These are phyloP conservation scores for Cladorrhinum samala DNA, from an alignment of 495 filamentous ascomycete genomes.

Conservation along the genomic window DNA sequence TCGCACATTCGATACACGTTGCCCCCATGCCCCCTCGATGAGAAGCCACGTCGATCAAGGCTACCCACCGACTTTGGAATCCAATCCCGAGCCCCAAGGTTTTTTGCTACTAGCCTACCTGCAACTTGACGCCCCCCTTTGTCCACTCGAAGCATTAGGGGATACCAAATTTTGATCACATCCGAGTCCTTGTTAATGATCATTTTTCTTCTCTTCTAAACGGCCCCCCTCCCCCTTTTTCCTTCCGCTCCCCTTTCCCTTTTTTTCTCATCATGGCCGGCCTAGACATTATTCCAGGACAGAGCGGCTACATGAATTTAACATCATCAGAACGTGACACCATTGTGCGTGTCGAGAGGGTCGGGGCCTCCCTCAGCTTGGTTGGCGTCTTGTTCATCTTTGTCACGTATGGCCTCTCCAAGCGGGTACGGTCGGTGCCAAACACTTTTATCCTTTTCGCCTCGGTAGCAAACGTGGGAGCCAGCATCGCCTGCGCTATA, in stretches of 20 bases:
- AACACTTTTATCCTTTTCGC: slow-evolving; percentile 81
- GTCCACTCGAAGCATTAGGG: slow-evolving; percentile 8
- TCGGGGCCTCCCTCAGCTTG: slow-evolving; percentile 55
- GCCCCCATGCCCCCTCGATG: no score
- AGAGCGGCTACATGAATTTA: slow-evolving; percentile 29
- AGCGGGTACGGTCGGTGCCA: slow-evolving; percentile 63
- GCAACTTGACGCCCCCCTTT: no score
- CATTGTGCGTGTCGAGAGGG: slow-evolving; percentile 39
- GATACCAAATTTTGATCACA: no score
- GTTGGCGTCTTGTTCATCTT: slow-evolving; percentile 64
- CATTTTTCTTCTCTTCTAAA: slow-evolving; percentile 2
- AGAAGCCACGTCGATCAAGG: no score
- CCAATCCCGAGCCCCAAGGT: no score
- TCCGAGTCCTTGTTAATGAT: slow-evolving; percentile 13
- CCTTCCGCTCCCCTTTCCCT: no score
- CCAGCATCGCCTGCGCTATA: slow-evolving; percentile 72
- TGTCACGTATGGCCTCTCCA: slow-evolving; percentile 56
- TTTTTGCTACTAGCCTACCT: no score
- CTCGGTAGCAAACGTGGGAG: slow-evolving; percentile 72
- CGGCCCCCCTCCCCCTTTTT: not conserved
- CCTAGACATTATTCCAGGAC: slow-evolving; percentile 12
- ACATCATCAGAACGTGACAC: slow-evolving; percentile 22
- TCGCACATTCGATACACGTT: no score
- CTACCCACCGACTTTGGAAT: no score
- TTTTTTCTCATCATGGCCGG: slow-evolving; percentile 14